A percentile compares a stretch with the other conserved stretches of the same genome.
Conservation (phyloP, 2,329 filamentous ascomycete genomes). For the Trichoderma atroviride region DNA sequence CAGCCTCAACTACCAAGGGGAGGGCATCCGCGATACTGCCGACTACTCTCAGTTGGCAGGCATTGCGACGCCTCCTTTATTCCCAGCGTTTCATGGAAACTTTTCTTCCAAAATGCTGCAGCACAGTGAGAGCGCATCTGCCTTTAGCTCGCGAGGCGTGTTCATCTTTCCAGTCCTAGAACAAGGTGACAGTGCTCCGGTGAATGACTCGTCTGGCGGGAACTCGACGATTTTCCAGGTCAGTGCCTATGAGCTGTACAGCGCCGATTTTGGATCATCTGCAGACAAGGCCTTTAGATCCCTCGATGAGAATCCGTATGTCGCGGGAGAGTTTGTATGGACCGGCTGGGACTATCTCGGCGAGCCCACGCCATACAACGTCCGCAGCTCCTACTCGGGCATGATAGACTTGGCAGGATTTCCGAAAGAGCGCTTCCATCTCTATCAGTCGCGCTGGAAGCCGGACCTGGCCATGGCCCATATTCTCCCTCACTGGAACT, state of each 20-base stretch:
- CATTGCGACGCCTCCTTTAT: background rate
- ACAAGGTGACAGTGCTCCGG: background rate
- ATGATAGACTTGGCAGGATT: background rate
- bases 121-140: background rate
- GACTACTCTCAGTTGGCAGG: background rate
- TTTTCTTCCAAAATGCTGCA: background rate
- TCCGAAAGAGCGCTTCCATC: background rate
- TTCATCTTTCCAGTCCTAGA: background rate
- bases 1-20: background rate
- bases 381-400: background rate
- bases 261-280: background rate
- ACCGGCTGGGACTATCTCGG: background rate
- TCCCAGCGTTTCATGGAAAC: background rate
- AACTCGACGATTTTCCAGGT: background rate
- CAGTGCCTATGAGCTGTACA: background rate
- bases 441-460: background rate
- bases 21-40: background rate
- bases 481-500: background rate
- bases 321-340: conserved; percentile 3
- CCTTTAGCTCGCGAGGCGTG: background rate
- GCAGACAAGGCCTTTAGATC: background rate
- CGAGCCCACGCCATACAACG: background rate
- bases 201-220: background rate
- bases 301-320: background rate
- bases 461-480: background rate